A percentile compares a stretch with the other conserved stretches of the same genome.
These are phyloP conservation scores for Penicillium soppii DNA, from an alignment of 495 filamentous ascomycete species.

Conservation along the genomic window DNA sequence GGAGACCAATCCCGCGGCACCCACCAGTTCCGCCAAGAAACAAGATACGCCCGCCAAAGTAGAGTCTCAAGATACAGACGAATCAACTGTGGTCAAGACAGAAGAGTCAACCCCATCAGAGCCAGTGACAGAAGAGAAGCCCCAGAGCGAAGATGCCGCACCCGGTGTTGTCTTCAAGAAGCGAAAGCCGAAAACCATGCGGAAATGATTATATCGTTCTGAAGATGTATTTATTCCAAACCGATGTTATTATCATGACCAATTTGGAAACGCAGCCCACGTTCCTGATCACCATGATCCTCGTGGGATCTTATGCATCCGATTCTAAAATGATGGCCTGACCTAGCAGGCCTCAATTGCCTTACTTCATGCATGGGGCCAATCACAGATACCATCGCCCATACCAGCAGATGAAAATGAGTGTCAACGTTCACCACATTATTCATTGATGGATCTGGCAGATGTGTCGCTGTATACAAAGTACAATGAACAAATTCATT, in stretches of 20 bases:
- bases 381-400: background rate
- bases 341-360: background rate
- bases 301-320: background rate
- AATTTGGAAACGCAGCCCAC: background rate
- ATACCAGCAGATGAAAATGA: background rate
- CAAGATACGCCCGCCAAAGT: constrained; percentile 12
- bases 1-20: background rate
- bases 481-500: too few relatives aligned
- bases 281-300: background rate
- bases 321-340: background rate
- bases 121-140: constrained; percentile 17
- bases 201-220: constrained; percentile 24
- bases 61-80: constrained; percentile 1
- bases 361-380: background rate
- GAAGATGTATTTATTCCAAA: background rate
- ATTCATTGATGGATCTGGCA: too few relatives aligned
- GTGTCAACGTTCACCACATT: background rate
- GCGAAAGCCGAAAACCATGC: constrained; percentile 75
- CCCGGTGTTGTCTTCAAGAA: constrained; percentile 80
- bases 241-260: background rate
- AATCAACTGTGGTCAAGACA: constrained; percentile 16
- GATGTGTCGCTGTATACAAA: too few relatives aligned
- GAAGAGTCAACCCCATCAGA: constrained; percentile 26
- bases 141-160: constrained; percentile 27
- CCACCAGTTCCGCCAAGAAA: constrained; percentile 9